These are phyloP conservation scores for Epichloe festucae DNA, from an alignment of 2,329 filamentous ascomycete genomes.

Conservation along the genomic window DNA sequence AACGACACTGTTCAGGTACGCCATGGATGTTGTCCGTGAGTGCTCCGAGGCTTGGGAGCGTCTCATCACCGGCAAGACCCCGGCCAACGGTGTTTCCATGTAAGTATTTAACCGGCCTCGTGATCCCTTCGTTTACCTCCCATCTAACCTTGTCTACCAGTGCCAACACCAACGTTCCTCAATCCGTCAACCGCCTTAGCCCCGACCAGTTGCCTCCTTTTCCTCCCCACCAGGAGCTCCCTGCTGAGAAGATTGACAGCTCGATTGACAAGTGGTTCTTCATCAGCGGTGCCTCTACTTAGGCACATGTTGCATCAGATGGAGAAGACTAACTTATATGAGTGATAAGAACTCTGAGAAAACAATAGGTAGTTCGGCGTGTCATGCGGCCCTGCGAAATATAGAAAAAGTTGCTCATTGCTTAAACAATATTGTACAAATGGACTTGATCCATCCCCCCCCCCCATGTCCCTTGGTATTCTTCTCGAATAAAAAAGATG, in stretches of 20 bases:
- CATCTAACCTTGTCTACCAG: slow-evolving; percentile 32
- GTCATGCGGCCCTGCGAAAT: slow-evolving; percentile 9
- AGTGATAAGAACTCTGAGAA: slow-evolving; percentile 6
- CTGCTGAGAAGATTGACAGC: slow-evolving; percentile 79
- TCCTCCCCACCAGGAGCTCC: slow-evolving; percentile 65
- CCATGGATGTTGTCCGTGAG: slow-evolving; percentile 89
- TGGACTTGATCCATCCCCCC: slow-evolving; percentile 7
- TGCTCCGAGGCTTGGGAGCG: slow-evolving; percentile 96
- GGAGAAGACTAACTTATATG: background rate
- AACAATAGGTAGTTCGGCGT: slow-evolving; percentile 4
- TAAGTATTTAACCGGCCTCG: slow-evolving; percentile 38
- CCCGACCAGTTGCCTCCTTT: slow-evolving; percentile 61
- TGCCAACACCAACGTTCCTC: slow-evolving; percentile 64
- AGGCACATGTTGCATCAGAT: slow-evolving; percentile 19
- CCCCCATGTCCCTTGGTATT: background rate
- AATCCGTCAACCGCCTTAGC: slow-evolving; percentile 61
- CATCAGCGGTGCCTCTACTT: slow-evolving; percentile 90
- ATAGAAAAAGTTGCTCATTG: slow-evolving; percentile 15
- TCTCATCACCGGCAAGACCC: slow-evolving; percentile 81
- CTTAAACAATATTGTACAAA: slow-evolving; percentile 8
- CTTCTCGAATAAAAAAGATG: background rate
- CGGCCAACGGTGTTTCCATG: slow-evolving; percentile 66
- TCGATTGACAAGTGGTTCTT: slow-evolving; percentile 99
- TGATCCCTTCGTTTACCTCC: background rate
- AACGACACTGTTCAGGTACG: slow-evolving; percentile 48